These are phyloP conservation scores for Cystofilobasidium ferigula DNA, from an alignment of 768 basidiomycete genomes.

Conservation along the genomic window DNA sequence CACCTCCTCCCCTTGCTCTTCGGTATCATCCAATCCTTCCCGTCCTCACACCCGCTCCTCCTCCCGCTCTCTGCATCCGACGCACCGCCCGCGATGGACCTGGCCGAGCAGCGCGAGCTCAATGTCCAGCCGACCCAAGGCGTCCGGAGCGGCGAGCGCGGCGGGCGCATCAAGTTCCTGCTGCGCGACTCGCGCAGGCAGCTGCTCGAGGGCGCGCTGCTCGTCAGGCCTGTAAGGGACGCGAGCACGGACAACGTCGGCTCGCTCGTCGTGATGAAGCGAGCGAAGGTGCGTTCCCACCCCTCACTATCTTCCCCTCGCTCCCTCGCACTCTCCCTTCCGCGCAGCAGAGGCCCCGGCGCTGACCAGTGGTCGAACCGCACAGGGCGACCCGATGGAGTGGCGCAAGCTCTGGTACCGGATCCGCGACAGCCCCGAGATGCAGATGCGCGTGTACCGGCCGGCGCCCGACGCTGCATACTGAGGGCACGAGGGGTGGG, in stretches of 20 bases:
- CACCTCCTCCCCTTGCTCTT: slow-evolving; percentile 20
- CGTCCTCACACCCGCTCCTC: slow-evolving; percentile 13
- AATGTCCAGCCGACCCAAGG: not conserved
- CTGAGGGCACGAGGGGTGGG: too few relatives aligned
- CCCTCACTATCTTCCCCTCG: not conserved
- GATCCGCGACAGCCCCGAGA: slow-evolving; percentile 9
- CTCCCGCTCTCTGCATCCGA: slow-evolving; percentile 3
- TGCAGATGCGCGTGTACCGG: slow-evolving; percentile 4
- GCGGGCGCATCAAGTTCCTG: slow-evolving; percentile 24
- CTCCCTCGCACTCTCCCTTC: not conserved
- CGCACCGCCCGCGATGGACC: not conserved
- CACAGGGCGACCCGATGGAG: slow-evolving; percentile 19
- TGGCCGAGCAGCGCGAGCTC: not conserved
- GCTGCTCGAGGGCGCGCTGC: slow-evolving; percentile 18
- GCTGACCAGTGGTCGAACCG: not conserved
- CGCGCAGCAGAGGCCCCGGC: not conserved
- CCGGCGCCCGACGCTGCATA: not conserved
- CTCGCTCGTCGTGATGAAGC: slow-evolving; percentile 16
- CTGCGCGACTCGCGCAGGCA: slow-evolving; percentile 20
- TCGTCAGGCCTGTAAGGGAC: not conserved
- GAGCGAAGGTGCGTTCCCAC: slow-evolving; percentile 17
- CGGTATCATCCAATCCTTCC: slow-evolving; percentile 8
- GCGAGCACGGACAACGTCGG: not conserved
- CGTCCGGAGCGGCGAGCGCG: not conserved
- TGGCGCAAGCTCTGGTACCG: slow-evolving; percentile 18